Conservation (phyloP, 768 basidiomycete species). For the Lactarius hengduanensis region DNA sequence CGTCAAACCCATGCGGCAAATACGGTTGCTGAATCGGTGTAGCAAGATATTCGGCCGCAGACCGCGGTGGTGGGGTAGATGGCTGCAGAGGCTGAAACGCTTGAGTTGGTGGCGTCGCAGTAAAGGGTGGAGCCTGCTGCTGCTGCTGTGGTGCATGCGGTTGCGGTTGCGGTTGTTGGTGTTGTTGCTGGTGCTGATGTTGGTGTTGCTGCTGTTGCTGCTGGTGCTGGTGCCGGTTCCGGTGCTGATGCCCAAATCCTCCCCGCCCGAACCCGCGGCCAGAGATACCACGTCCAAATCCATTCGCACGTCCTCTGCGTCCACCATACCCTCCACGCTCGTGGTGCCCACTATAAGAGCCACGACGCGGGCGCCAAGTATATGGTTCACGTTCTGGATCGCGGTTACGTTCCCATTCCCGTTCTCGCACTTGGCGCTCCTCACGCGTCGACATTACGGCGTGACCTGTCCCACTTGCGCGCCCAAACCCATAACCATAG, state of each 20-base stretch:
- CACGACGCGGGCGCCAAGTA: constrained; percentile 36
- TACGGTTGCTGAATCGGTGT: constrained; percentile 19
- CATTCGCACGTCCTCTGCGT: constrained; percentile 28
- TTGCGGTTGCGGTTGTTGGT: constrained; percentile 10
- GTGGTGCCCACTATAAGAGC: constrained; percentile 32
- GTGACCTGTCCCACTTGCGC: constrained; percentile 40
- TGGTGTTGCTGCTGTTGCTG: neutral
- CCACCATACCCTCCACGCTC: constrained; percentile 26
- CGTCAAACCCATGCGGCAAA: constrained; percentile 33
- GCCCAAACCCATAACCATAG: constrained; percentile 65
- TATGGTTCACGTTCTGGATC: constrained; percentile 29
- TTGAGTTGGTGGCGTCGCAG: constrained; percentile 26
- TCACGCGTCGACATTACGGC: constrained; percentile 35
- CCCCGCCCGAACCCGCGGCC: constrained; percentile 24
- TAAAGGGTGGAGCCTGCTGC: constrained; percentile 16
- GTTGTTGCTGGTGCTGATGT: constrained; percentile 9
- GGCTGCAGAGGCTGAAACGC: constrained; percentile 31
- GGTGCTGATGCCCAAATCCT: constrained; percentile 13
- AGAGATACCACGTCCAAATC: constrained; percentile 35
- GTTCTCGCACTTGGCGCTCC: constrained; percentile 32
- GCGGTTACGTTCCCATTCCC: constrained; percentile 36
- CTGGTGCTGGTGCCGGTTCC: constrained; percentile 6
- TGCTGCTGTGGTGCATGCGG: constrained; percentile 4
- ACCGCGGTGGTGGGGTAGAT: constrained; percentile 17
- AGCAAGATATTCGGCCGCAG: constrained; percentile 29